Evolutionary conservation across 2,329 filamentous ascomycete species (phyloP).

Genomic region (Diaporthe sp.): DNA sequence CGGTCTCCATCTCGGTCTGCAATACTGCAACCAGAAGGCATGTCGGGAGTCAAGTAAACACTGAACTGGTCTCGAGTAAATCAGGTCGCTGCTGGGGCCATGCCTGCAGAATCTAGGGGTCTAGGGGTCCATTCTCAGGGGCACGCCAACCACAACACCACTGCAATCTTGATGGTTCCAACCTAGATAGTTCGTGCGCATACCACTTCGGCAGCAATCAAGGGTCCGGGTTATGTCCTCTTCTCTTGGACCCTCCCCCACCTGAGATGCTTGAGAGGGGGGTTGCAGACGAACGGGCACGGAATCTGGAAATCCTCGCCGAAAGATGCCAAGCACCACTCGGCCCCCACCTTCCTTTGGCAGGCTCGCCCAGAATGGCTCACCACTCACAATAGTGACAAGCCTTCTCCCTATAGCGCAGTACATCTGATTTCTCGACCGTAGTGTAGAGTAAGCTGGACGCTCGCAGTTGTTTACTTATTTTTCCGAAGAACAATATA

Average conservation of each 20-base stretch:
- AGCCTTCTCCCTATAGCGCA: too few species aligned
- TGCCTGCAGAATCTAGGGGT: slow-evolving; percentile 13
- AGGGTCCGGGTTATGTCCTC: neutral
- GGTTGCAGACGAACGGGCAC: neutral
- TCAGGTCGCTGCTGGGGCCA: neutral
- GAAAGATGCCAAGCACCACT: neutral
- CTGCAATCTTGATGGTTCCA: slow-evolving; percentile 19
- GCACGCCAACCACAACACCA: slow-evolving; percentile 19
- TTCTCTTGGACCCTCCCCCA: neutral
- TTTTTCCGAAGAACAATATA: too few species aligned
- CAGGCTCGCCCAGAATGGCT: neutral
- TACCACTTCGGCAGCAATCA: neutral
- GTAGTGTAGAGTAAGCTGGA: neutral
- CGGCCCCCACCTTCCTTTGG: neutral
- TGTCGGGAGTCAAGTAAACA: neutral
- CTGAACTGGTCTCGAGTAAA: neutral
- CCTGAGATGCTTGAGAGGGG: neutral
- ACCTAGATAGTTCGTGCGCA: neutral
- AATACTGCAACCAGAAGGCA: neutral
- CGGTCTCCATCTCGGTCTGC: neutral
- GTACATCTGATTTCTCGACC: too few species aligned
- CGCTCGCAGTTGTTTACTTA: neutral
- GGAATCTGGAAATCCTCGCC: neutral
- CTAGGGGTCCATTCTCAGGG: slow-evolving; percentile 14
- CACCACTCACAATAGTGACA: too few species aligned